Percentiles rank a stretch among this genome's conserved stretches.
Conservation (phyloP, 2,329 filamentous ascomycete species). For the Ceratocystis huliohia region DNA sequence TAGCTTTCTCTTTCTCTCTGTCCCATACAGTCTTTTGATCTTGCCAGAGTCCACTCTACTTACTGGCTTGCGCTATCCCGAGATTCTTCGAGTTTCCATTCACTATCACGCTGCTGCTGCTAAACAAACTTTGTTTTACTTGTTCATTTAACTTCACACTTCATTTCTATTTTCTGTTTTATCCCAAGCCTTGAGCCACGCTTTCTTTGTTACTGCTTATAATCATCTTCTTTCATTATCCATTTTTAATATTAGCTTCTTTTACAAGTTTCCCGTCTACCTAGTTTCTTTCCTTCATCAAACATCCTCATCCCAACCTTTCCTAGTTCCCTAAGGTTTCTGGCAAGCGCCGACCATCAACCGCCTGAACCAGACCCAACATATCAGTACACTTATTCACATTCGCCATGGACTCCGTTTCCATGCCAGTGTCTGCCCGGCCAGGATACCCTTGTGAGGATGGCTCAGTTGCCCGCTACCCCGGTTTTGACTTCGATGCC, state of each 20-base stretch:
- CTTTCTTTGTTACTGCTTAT: neutral
- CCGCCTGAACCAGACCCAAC: neutral
- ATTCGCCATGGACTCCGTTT: slow-evolving; percentile 13
- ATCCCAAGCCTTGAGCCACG: too few relatives aligned
- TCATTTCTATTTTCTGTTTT: too few relatives aligned
- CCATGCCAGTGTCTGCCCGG: slow-evolving; percentile 13
- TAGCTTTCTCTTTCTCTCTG: neutral
- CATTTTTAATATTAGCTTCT: neutral
- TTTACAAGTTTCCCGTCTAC: neutral
- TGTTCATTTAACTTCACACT: neutral
- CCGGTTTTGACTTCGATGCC: slow-evolving; percentile 17
- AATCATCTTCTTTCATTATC: neutral
- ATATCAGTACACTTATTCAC: neutral
- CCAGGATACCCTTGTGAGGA: slow-evolving; percentile 11
- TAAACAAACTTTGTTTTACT: neutral
- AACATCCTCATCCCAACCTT: neutral
- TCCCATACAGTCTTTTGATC: neutral
- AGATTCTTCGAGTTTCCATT: neutral
- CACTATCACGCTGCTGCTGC: neutral
- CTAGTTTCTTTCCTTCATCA: slow-evolving; percentile 1
- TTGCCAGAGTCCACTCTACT: neutral
- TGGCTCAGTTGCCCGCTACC: slow-evolving; percentile 9
- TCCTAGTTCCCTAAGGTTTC: neutral
- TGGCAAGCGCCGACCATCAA: neutral
- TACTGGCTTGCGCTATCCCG: neutral